Evolutionary conservation across 2,329 filamentous ascomycete species (phyloP).

Genomic region (Talaromyces marneffei): DNA sequence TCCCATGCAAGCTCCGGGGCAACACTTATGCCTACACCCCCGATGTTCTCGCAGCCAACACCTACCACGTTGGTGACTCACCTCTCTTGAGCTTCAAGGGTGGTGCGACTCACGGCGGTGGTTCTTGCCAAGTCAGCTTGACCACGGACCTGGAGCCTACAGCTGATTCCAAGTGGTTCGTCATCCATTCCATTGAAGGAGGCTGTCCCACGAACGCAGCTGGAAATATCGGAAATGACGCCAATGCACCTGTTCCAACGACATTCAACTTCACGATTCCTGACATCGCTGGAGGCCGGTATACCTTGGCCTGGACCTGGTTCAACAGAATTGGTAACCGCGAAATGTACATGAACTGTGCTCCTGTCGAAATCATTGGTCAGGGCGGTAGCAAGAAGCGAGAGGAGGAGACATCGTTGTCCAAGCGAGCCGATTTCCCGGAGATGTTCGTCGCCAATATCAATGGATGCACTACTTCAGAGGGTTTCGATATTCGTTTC

Average conservation of each 20-base stretch:
- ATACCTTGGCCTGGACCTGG: slow-evolving; percentile 88
- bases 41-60: slow-evolving; percentile 41
- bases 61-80: slow-evolving; percentile 57
- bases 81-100: slow-evolving; percentile 63
- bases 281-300: slow-evolving; percentile 65
- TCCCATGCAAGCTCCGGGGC: slow-evolving; percentile 70
- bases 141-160: slow-evolving; percentile 70
- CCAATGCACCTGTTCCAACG: slow-evolving; percentile 41
- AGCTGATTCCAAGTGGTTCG: slow-evolving; percentile 68
- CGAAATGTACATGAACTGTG: slow-evolving; percentile 98
- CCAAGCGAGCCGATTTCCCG: slow-evolving; percentile 59
- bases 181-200: slow-evolving; percentile 81
- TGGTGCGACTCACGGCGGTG: slow-evolving; percentile 76
- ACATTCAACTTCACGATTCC: slow-evolving; percentile 69
- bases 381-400: slow-evolving; percentile 35
- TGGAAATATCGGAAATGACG: slow-evolving; percentile 54
- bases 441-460: slow-evolving; percentile 73
- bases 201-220: slow-evolving; percentile 65
- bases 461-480: slow-evolving; percentile 52
- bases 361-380: slow-evolving; percentile 59
- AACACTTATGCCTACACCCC: slow-evolving; percentile 4
- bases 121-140: slow-evolving; percentile 83
- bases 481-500: slow-evolving; percentile 57
- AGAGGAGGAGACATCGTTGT: slow-evolving; percentile 33
- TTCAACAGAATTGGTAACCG: slow-evolving; percentile 88